A percentile compares a stretch with the other conserved stretches of the same genome.
These are phyloP conservation scores for Schizonepeta tenuifolia DNA, from an alignment of 257 asterid species.

Conservation along the genomic window DNA sequence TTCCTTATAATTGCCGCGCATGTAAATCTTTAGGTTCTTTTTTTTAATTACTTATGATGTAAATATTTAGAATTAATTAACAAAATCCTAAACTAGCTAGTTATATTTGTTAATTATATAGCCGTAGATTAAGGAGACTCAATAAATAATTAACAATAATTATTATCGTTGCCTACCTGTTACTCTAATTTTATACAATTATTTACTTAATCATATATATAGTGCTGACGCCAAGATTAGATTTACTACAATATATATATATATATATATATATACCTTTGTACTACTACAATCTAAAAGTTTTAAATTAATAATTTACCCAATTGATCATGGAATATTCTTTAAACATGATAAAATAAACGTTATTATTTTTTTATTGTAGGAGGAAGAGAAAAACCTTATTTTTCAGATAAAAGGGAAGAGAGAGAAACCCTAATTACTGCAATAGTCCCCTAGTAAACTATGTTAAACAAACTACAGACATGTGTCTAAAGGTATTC, in stretches of 20 bases:
- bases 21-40: too few species aligned
- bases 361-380: too few species aligned
- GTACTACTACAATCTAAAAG: too few species aligned
- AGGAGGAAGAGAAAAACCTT: not conserved
- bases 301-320: too few species aligned
- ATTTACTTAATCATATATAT: not conserved
- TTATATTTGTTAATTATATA: not conserved
- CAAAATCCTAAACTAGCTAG: not conserved
- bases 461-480: too few species aligned
- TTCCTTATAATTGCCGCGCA: not conserved
- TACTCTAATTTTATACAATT: not conserved
- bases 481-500: too few species aligned
- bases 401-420: too few species aligned
- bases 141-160: not conserved
- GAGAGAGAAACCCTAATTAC: too few species aligned
- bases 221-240: not conserved
- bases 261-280: too few species aligned
- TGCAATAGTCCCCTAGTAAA: too few species aligned
- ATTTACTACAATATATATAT: not conserved
- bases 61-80: too few species aligned
- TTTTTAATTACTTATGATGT: too few species aligned
- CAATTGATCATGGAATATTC: not conserved
- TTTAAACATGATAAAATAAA: not conserved
- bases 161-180: not conserved
- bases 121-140: not conserved